These are phyloP conservation scores for Boletus reticuloceps DNA, from an alignment of 768 basidiomycete genomes.

Conservation along the genomic window DNA sequence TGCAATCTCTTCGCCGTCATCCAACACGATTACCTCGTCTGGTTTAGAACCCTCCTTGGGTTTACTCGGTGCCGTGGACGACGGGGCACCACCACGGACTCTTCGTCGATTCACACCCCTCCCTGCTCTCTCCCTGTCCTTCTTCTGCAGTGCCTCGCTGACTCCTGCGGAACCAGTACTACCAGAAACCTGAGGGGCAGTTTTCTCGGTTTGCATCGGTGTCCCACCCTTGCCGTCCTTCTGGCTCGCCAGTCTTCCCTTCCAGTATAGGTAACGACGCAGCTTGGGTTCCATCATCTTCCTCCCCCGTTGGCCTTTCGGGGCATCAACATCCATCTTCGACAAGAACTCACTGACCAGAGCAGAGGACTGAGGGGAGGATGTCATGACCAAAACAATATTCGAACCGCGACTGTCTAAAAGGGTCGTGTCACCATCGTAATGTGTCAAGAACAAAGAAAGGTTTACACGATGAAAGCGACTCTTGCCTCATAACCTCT, in stretches of 20 bases:
- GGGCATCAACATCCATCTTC: constrained; percentile 51
- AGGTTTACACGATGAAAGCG: constrained; percentile 25
- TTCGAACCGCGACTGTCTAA: constrained; percentile 55
- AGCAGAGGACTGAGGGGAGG: constrained; percentile 70
- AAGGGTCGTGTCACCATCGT: neutral
- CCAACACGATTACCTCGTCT: constrained; percentile 11
- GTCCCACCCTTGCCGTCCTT: constrained; percentile 21
- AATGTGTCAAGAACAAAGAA: neutral
- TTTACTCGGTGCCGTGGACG: constrained; percentile 6
- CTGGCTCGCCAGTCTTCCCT: constrained; percentile 41
- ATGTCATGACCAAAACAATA: constrained; percentile 84
- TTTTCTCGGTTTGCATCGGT: neutral
- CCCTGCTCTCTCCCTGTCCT: constrained; percentile 63
- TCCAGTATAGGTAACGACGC: constrained; percentile 78
- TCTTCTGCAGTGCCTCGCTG: constrained; percentile 75
- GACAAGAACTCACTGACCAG: constrained; percentile 81
- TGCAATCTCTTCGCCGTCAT: constrained; percentile 43
- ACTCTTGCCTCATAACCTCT: constrained; percentile 68
- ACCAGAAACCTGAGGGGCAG: constrained; percentile 12
- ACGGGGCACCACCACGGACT: constrained; percentile 68
- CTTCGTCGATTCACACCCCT: constrained; percentile 65
- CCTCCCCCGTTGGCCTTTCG: constrained; percentile 62
- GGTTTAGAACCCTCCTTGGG: constrained; percentile 8
- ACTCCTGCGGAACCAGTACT: constrained; percentile 32
- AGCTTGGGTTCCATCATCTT: constrained; percentile 80